Evolutionary conservation across 805 yeast genomes (phyloP), one percentile per base, ranked within the genome.

Genomic region (Schwanniomyces yamadae): DNA sequence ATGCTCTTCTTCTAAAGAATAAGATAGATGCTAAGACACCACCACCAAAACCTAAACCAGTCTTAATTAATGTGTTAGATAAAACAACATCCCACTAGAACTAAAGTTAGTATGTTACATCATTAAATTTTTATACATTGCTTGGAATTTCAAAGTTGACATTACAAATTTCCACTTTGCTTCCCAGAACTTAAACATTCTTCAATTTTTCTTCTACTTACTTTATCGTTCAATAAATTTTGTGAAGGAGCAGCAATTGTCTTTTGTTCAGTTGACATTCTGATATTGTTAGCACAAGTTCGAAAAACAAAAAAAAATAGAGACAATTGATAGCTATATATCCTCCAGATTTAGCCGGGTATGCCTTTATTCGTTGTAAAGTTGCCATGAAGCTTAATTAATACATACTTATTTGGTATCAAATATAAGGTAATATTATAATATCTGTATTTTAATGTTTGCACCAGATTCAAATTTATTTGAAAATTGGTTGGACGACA

Each of bases 21-120:
- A 93, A 66, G 28, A 90, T 95, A 6, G 96, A 87, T 29, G 95
- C 85, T 40, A 91, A 76, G 22, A 93, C 95, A 66, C 99, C 99
- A 30, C 83, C 93, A 46, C 98, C 98, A 50, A 93, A 82, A 33
- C 99, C 99, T 46, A 93, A 75, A 13, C 96, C 96, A 52, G 96
- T 84, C 66, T 93, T 93, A 50, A 93, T 95, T 46, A 93, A 71
- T 44, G 95, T 80, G 70, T 93, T 93, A 41, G 99, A 89, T 57
- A 93, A 73, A 36, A 90, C 97, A 48, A 89, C 85, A 64, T 93
- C 99, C 99, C 99, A 93, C 63, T 68, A 31, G 25, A 32, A 28
- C 16, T 17, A n/a, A n/a, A 13, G 23, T 54, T 54, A 31, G 37
- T 42, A 28, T 6, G n/a, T n/a, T n/a, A n/a, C n/a, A n/a, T n/a